These are phyloP conservation scores for Chlorencoelia australis DNA, from an alignment of 2,329 filamentous ascomycete species.

Conservation along the genomic window DNA sequence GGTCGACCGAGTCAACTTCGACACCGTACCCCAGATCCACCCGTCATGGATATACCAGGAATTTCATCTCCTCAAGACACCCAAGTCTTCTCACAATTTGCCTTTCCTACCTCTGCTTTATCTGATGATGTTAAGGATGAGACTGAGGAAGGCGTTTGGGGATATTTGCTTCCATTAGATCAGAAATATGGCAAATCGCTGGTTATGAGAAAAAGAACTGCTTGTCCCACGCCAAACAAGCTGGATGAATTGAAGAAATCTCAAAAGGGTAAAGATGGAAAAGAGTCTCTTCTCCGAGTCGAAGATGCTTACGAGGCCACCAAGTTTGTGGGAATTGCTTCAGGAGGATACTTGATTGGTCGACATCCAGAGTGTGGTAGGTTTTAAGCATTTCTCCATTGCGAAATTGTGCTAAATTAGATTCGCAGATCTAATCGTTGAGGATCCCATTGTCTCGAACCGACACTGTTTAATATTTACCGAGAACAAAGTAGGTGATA, in stretches of 20 bases:
- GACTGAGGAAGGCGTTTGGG: slow-evolving; percentile 71
- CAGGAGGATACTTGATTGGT: slow-evolving; percentile 83
- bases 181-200: slow-evolving; percentile 56
- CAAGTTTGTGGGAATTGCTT: slow-evolving; percentile 50
- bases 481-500: slow-evolving; percentile 47
- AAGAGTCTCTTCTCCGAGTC: slow-evolving; percentile 36
- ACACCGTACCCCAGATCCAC: slow-evolving; percentile 31
- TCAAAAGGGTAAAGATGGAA: slow-evolving; percentile 36
- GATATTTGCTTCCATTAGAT: slow-evolving; percentile 80
- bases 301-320: slow-evolving; percentile 52
- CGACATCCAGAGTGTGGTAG: slow-evolving; percentile 88
- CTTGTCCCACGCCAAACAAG: slow-evolving; percentile 52
- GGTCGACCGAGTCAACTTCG: slow-evolving; percentile 43
- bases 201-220: slow-evolving; percentile 64
- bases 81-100: slow-evolving; percentile 66
- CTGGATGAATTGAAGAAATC: slow-evolving; percentile 32
- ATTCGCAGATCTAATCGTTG: slow-evolving; percentile 56
- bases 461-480: slow-evolving; percentile 64
- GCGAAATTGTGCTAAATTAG: neutral
- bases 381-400: slow-evolving; percentile 30
- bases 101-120: slow-evolving; percentile 60
- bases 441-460: slow-evolving; percentile 77
- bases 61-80: slow-evolving; percentile 60
- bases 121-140: slow-evolving; percentile 81
- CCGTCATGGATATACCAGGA: slow-evolving; percentile 7